Evolutionary conservation across 179 eudicot genomes (phyloP).

Genomic region (Spinacia oleracea): DNA sequence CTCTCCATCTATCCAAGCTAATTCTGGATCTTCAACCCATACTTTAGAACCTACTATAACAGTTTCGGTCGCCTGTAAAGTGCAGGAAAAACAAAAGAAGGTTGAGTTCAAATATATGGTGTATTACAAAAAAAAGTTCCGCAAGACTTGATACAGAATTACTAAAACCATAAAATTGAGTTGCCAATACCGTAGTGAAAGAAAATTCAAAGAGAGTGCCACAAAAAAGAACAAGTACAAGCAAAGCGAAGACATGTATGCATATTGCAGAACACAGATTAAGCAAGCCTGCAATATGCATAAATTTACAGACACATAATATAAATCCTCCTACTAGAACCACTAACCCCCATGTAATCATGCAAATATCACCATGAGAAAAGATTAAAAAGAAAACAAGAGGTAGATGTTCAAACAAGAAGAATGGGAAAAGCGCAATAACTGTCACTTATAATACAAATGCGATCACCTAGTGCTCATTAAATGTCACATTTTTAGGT

Average conservation of each 20-base stretch:
- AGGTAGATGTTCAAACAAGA: background rate
- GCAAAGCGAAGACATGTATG: background rate
- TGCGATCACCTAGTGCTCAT: background rate
- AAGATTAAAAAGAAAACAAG: background rate
- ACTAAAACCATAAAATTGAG: background rate
- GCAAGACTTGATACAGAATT: slow-evolving; percentile 11
- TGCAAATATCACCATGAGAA: background rate
- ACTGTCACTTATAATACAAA: background rate
- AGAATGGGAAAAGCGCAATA: background rate
- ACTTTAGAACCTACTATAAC: slow-evolving; percentile 90
- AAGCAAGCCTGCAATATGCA: background rate
- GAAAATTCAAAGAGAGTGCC: slow-evolving; percentile 1
- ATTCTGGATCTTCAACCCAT: slow-evolving; percentile 84
- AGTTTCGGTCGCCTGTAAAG: slow-evolving; percentile 73
- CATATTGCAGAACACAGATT: background rate
- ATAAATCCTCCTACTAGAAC: background rate
- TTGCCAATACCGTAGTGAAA: slow-evolving; percentile 8
- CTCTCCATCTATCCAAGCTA: slow-evolving; percentile 98
- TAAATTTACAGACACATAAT: background rate
- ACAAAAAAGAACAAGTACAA: background rate
- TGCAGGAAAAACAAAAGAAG: slow-evolving; percentile 12
- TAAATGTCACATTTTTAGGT: slow-evolving; percentile 3
- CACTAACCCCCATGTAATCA: background rate
- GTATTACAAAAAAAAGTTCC: background rate
- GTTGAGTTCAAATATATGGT: slow-evolving; percentile 17